Evolutionary conservation across 116 monocot species (phyloP).

Genomic region (Papilionanthe hybrid): DNA sequence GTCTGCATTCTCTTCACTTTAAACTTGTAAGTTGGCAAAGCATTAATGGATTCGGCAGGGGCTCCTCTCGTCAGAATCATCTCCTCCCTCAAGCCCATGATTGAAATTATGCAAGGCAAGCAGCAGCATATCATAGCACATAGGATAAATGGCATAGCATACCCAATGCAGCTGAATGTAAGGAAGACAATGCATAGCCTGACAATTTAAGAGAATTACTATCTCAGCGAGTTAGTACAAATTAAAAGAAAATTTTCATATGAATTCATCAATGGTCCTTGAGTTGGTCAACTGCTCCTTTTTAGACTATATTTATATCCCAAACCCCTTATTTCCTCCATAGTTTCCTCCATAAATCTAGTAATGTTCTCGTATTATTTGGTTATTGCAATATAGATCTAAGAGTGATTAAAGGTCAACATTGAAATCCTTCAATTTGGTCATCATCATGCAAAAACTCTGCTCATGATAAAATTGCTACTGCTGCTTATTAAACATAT

Average conservation of each 20-base stretch:
- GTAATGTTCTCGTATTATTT: not conserved
- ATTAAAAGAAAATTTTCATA: not conserved
- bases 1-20: conserved; percentile 19
- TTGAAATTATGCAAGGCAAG: conserved; percentile 38
- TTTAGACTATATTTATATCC: not conserved
- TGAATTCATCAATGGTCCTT: not conserved
- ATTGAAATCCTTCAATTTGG: not conserved
- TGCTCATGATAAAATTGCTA: not conserved
- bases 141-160: conserved; percentile 46
- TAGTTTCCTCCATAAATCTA: not conserved
- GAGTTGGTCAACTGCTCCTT: not conserved
- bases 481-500: not conserved
- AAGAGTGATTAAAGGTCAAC: not conserved
- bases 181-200: conserved; percentile 51
- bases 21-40: conserved; percentile 33
- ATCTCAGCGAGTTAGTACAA: not conserved
- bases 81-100: conserved; percentile 45
- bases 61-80: conserved; percentile 20
- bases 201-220: not conserved
- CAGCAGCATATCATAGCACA: conserved; percentile 50
- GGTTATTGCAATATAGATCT: not conserved
- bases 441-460: not conserved
- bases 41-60: conserved; percentile 32
- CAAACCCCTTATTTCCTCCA: not conserved
- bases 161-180: conserved; percentile 40